Base-by-base conservation (phyloP, 2,329 filamentous ascomycete genomes). In the Rhexocercosporidium sp. region DNA sequence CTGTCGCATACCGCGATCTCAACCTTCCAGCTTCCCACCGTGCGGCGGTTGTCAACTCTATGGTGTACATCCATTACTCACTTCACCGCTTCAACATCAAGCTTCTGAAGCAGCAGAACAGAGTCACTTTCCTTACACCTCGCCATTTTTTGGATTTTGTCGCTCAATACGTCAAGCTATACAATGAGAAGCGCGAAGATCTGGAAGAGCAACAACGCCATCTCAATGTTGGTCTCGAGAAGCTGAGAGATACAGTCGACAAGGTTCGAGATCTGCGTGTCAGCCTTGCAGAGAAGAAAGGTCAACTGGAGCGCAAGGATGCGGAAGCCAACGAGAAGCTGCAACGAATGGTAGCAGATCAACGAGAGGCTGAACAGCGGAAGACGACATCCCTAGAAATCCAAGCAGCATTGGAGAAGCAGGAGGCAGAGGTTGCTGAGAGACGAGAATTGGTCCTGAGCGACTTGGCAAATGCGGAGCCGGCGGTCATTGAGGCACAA, bases 11-110 rank as follows among this genome's bases (percentile, higher is more conserved):
- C 78, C 90, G 93, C 63, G 92, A 92, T 53, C 88, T 99, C 63
- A 86, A 82, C 68, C 84, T 98, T 63, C 96, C 96, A 25, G 92
- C 95, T 9, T 92, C 92, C 64, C 95, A 99, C 79, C 90, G 96
- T 70, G 94, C 97, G 78, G 88, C 94, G 3, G 90, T 99, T 56
- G 88, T 99, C 79, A 99, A 99, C 78, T 92, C 94, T 0, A 99
- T 99, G 96, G 96, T 99, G 2, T 96, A 97, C 76, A 95, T 99
- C 22, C 96, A 99, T 77, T 94, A 98, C 81, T 99, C 96, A 1
- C 83, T 99, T 59, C 93, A 95, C 70, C 86, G 88, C 60, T 96
- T 97, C 85, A 99, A 99, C 77, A 84, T 87, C 72, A 94, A 93
- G 75, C 84, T 99, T 27, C 87, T 92, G 70, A 96, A 93, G 78